A percentile compares a stretch with the other conserved stretches of the same genome.
phyloP scores from a whole-genome alignment of 148 eudicot species.

The Cornus controversa region DNA sequence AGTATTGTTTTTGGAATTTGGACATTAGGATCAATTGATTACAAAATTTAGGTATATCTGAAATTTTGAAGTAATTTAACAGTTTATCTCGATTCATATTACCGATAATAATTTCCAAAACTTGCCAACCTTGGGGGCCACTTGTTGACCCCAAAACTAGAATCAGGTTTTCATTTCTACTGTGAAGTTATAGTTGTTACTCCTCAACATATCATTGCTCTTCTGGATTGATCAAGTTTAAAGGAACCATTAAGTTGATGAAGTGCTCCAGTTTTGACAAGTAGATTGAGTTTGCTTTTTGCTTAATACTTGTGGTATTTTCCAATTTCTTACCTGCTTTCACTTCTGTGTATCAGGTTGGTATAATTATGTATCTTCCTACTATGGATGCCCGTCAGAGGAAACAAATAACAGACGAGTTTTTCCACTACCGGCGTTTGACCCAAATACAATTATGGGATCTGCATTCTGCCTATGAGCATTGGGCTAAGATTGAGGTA shows the following conservation, averaged over 20 bases:
- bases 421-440: slow-evolving; percentile 84
- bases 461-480: slow-evolving; percentile 80
- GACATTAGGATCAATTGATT: neutral
- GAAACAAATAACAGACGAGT: slow-evolving; percentile 80
- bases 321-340: neutral
- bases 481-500: slow-evolving; percentile 99
- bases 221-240: neutral
- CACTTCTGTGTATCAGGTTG: slow-evolving; percentile 66
- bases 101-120: neutral
- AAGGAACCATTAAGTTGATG: neutral
- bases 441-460: slow-evolving; percentile 78
- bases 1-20: neutral
- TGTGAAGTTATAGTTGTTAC: neutral
- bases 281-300: neutral
- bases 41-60: neutral
- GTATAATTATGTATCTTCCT: slow-evolving; percentile 97
- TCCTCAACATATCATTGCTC: no score
- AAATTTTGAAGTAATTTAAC: neutral
- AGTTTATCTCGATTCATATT: neutral
- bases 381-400: slow-evolving; percentile 78
- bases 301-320: neutral
- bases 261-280: neutral
- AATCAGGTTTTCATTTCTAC: neutral
- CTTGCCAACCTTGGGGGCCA: neutral
- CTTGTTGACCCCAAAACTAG: neutral